These are phyloP conservation scores for Gossypium sturtianum DNA, from an alignment of 345 rosid species.

Conservation along the genomic window DNA sequence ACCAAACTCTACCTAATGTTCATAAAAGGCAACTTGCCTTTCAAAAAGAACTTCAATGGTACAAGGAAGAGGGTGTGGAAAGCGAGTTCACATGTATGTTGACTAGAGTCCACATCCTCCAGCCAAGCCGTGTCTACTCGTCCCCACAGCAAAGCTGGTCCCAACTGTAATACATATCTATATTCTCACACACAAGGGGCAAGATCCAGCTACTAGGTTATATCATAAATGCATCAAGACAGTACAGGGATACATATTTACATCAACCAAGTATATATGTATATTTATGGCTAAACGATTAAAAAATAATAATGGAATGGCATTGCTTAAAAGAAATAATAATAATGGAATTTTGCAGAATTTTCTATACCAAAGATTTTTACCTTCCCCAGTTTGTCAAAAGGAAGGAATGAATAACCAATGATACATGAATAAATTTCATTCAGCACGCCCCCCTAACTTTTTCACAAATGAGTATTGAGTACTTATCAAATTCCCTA, in stretches of 20 bases:
- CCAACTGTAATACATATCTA: constrained; percentile 13
- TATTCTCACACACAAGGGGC: constrained; percentile 2
- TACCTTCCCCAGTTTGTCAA: constrained; percentile 18
- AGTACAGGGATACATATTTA: neutral
- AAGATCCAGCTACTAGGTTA: constrained; percentile 13
- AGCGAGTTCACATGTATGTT: constrained; percentile 10
- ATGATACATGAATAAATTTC: constrained; percentile 25
- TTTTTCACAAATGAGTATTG: neutral
- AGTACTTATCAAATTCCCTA: constrained; percentile 19
- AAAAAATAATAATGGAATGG: neutral
- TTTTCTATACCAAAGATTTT: constrained; percentile 14
- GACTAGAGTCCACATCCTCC: constrained; percentile 14
- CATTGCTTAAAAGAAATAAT: no score
- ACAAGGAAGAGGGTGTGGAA: neutral
- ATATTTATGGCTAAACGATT: neutral
- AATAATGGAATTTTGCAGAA: neutral
- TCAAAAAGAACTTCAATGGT: neutral
- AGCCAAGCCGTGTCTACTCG: constrained; percentile 17
- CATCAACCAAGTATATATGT: neutral
- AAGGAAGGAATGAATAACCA: constrained; percentile 14
- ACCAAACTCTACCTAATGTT: neutral
- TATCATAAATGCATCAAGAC: constrained; percentile 1
- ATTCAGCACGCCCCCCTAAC: constrained; percentile 13
- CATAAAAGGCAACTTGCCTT: neutral
- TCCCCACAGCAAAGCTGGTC: constrained; percentile 18